These are phyloP conservation scores for Fusarium newnesense DNA, from an alignment of 2,329 filamentous ascomycete species.

Conservation along the genomic window DNA sequence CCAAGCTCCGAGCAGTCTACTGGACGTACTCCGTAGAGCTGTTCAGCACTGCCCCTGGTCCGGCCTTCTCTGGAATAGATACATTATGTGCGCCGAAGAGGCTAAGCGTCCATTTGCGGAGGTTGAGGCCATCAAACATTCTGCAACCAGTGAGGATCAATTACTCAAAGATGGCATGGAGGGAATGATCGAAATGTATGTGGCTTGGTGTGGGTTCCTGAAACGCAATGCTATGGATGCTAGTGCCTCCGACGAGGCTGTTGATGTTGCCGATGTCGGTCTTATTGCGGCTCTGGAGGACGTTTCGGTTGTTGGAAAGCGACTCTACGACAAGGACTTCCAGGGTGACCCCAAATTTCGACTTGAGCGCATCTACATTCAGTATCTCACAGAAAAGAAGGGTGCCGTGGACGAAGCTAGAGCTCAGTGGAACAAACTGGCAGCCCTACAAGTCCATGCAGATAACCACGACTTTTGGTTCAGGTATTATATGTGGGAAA, in stretches of 20 bases:
- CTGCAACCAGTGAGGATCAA: constrained; percentile 85
- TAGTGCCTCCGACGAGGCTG: constrained; percentile 80
- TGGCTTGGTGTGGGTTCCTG: constrained; percentile 94
- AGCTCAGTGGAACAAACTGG: constrained; percentile 78
- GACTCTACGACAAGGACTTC: constrained; percentile 78
- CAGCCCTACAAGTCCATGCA: constrained; percentile 69
- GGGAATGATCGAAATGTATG: constrained; percentile 89
- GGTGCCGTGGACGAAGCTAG: constrained; percentile 81
- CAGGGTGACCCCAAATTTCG: constrained; percentile 90
- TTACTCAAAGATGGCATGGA: constrained; percentile 88
- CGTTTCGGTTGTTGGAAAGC: constrained; percentile 80
- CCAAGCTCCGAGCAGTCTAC: constrained; percentile 56
- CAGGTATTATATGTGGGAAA: constrained; percentile 91
- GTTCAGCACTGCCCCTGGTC: constrained; percentile 95
- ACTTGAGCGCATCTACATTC: constrained; percentile 90
- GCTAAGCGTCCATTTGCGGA: constrained; percentile 79
- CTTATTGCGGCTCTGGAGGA: constrained; percentile 87
- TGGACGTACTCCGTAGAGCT: constrained; percentile 81
- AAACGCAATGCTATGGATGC: constrained; percentile 84
- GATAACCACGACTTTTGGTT: constrained; percentile 95
- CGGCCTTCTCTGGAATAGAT: constrained; percentile 88
- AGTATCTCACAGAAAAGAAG: constrained; percentile 88
- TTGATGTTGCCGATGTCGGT: constrained; percentile 90
- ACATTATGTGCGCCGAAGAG: constrained; percentile 85
- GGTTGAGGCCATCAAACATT: constrained; percentile 91